Evolutionary conservation across 192 early-diverging fungal species (phyloP).

Genomic region (Mortierella hygrophila): DNA sequence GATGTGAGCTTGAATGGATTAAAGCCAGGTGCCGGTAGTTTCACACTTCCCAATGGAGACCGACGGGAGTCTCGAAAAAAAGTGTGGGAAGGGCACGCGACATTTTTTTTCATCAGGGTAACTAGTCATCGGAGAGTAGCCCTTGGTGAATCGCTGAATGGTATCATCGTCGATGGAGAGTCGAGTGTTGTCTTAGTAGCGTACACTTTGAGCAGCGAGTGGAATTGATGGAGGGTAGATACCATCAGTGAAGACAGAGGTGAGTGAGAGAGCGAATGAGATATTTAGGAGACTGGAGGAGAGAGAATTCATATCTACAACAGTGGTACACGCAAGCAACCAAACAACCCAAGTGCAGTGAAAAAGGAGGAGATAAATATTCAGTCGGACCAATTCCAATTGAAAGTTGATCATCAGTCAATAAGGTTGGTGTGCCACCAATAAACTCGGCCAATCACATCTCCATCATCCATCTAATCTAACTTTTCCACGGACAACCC

Average conservation of each 20-base stretch:
- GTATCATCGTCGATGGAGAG: background rate
- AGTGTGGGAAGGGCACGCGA: background rate
- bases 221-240: background rate
- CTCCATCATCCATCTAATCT: slow-evolving; percentile 52
- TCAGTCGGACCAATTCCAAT: background rate
- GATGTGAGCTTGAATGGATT: background rate
- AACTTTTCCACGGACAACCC: slow-evolving; percentile 23
- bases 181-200: background rate
- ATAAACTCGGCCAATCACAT: slow-evolving; percentile 39
- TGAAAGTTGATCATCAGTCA: background rate
- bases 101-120: background rate
- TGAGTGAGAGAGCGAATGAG: background rate
- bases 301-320: background rate
- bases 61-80: background rate
- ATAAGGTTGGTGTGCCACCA: slow-evolving; percentile 24
- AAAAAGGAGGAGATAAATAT: background rate
- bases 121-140: background rate
- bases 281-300: background rate
- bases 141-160: background rate
- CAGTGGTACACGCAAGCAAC: background rate
- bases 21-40: too few relatives aligned
- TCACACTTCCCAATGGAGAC: background rate
- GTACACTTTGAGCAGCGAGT: background rate
- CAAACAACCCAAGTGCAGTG: background rate
- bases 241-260: background rate